A percentile compares a stretch with the other conserved stretches of the same genome.
Conservation (phyloP, 2,329 filamentous ascomycete species). For the Arthroderma sp. region DNA sequence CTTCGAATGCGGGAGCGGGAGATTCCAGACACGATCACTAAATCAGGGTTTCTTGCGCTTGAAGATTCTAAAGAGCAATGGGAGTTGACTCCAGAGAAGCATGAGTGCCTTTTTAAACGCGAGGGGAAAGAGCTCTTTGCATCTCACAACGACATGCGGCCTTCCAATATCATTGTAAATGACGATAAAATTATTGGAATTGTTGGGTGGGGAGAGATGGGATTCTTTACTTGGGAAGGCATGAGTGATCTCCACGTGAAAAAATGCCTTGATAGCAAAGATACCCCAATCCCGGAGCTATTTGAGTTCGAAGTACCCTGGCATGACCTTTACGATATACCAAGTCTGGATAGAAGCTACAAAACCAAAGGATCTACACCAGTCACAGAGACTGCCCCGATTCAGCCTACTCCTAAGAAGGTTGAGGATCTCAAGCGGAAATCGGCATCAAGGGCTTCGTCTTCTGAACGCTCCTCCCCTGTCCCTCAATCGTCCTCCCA, state of each 20-base stretch:
- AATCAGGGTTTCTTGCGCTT: not conserved
- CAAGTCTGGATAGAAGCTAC: constrained; percentile 14
- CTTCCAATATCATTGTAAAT: constrained; percentile 26
- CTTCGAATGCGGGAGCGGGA: constrained; percentile 1
- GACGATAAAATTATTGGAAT: constrained; percentile 26
- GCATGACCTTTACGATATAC: constrained; percentile 25
- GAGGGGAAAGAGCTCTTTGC: constrained; percentile 22
- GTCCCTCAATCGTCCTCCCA: constrained; percentile 18
- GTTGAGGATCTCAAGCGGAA: constrained; percentile 27
- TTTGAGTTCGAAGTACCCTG: constrained; percentile 16
- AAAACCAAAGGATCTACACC: constrained; percentile 22
- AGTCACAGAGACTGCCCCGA: constrained; percentile 1
- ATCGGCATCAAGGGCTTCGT: constrained; percentile 25
- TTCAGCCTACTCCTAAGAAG: constrained; percentile 21
- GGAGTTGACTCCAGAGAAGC: not conserved
- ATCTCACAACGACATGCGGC: constrained; percentile 26
- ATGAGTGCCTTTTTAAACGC: constrained; percentile 9
- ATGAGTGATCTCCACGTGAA: constrained; percentile 22
- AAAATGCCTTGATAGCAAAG: constrained; percentile 13
- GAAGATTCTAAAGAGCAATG: constrained; percentile 9
- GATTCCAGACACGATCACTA: not conserved
- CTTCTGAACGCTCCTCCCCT: constrained; percentile 26
- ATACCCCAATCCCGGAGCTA: constrained; percentile 5
- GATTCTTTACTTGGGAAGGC: constrained; percentile 26
- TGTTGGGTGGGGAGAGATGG: constrained; percentile 27